Percentiles rank a stretch among this genome's conserved stretches.
Evolutionary conservation across 129 eudicot genomes (phyloP).

Genomic region (Mikania micrantha): DNA sequence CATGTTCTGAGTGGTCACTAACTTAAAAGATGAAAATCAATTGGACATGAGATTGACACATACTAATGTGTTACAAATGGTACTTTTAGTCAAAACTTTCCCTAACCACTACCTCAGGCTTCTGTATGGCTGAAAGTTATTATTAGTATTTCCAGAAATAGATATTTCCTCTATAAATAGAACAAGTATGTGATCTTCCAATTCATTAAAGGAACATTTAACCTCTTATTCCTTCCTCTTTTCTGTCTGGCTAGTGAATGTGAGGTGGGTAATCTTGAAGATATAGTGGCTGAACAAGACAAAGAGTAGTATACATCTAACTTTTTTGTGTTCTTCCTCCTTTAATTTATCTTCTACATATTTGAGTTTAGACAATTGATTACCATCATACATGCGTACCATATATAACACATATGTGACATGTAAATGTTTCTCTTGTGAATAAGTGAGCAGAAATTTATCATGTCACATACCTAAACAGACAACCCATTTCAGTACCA

Average conservation of each 20-base stretch:
- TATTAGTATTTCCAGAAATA: too few relatives aligned
- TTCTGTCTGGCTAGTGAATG: not conserved
- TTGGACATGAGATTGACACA: not conserved
- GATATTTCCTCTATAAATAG: slow-evolving; percentile 34
- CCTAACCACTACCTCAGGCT: slow-evolving; percentile 8
- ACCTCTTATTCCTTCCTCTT: slow-evolving; percentile 9
- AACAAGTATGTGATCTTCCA: slow-evolving; percentile 9
- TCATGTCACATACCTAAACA: too few relatives aligned
- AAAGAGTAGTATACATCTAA: not conserved
- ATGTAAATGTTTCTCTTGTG: too few relatives aligned
- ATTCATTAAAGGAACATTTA: slow-evolving; percentile 12
- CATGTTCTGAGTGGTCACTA: not conserved
- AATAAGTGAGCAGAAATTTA: too few relatives aligned
- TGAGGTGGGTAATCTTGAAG: not conserved
- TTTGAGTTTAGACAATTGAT: too few relatives aligned
- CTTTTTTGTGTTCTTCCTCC: not conserved
- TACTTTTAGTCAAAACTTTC: not conserved
- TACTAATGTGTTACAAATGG: not conserved
- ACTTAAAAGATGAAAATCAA: too few relatives aligned
- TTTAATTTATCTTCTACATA: too few relatives aligned
- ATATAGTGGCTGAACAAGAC: not conserved
- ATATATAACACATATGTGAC: too few relatives aligned
- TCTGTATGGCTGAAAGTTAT: not conserved
- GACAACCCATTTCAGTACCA: too few relatives aligned
- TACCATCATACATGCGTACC: too few relatives aligned